A percentile compares a stretch with the other conserved stretches of the same genome.
Evolutionary conservation across 2,329 filamentous ascomycete species (phyloP).

Genomic region (Diaporthe sp.): DNA sequence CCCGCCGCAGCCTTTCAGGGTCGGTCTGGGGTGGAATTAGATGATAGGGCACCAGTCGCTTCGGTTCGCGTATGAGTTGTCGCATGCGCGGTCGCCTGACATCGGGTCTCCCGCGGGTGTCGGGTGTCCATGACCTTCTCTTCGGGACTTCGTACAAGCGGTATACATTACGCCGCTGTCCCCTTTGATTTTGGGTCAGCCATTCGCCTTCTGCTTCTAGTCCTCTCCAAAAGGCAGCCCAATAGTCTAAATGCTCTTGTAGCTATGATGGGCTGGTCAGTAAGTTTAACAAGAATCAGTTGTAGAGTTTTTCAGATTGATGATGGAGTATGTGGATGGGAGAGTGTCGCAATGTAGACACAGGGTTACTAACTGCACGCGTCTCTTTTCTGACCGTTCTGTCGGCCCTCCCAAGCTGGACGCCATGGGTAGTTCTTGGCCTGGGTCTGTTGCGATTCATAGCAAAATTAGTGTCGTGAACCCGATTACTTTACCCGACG

Average conservation of each 20-base stretch:
- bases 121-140: not conserved
- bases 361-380: not conserved
- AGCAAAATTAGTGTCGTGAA: not conserved
- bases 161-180: not conserved
- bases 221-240: not conserved
- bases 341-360: not conserved
- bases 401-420: not conserved
- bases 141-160: not conserved
- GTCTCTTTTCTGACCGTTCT: not conserved
- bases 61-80: not conserved
- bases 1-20: not conserved
- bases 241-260: constrained; percentile 8
- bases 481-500: not conserved
- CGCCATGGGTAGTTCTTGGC: not conserved
- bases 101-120: not conserved
- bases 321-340: no score
- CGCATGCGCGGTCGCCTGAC: not conserved
- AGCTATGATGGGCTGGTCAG: not conserved
- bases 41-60: not conserved
- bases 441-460: not conserved
- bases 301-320: not conserved
- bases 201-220: not conserved
- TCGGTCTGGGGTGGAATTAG: not conserved
- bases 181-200: not conserved
- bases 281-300: no score